Base-by-base conservation (phyloP, 1,284 basidiomycete genomes). In the Leccinum solheimii region DNA sequence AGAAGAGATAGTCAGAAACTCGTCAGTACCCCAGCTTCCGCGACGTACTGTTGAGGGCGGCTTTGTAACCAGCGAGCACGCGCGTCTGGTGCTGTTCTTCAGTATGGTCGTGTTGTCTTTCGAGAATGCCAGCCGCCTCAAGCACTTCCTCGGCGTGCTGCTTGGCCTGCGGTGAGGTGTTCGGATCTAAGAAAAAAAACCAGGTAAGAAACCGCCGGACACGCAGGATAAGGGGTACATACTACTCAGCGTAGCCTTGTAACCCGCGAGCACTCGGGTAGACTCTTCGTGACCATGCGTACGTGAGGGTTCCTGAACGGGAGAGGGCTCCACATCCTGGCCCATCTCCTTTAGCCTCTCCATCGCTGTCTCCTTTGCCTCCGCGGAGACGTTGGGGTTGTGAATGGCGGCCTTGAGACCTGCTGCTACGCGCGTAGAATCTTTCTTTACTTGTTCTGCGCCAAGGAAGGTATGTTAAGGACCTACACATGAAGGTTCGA, bases 401-500 rank as follows among this genome's bases (percentile, higher is more conserved):
- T 78, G 70, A 16, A 85, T 76, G 21, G 83, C 76, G n/a, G 83
- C 82, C 68, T 84, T 85, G 67, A 84, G 76, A 52, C 85, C 83
- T 0, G 80, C 82, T 38, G 77, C 79, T 58, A 84, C 80, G 67
- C 78, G 80, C 16, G 71, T 58, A 19, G 75, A 64, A 59, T 81
- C 72, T 68, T 78, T 79, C 56, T 78, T 79, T 55, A 30, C 26
- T 14, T 73, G 74, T 58, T 74, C 74, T 74, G 38, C 6, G 14
- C 14, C 13, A 1, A 2, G 27, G 3, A 14, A 23, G 3, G 5
- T n/a, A 26, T 8, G 32, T 51, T 49, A 1, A 66, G n/a, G n/a
- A 10, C 8, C n/a, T 6, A 5, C 27, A 2, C 27, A 27, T 2
- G 3, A 2, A 21, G 7, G 6, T 3, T 26, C 8, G 19, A 23